Evolutionary conservation across 2,329 filamentous ascomycete species (phyloP), one percentile per base, ranked within the genome.

Genomic region (Xylaria sp.): DNA sequence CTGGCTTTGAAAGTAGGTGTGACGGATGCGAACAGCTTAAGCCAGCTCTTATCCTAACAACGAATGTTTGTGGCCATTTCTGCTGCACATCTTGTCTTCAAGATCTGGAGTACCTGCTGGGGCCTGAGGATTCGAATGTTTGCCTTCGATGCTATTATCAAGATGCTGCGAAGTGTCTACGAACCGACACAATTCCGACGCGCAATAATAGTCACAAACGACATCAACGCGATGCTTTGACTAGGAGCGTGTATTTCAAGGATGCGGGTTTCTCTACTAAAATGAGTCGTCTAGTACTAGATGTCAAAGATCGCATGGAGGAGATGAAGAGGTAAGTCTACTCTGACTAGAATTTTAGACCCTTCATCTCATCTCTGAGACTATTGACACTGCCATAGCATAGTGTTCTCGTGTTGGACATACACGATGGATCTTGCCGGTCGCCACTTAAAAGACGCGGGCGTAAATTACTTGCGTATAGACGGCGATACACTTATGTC

Each of bases 321-420:
- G 75, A 46, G 61, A 72, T 71, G 5, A 76, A 78, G 58, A 77
- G 75, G 76, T 73, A 71, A 45, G 59, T 69, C 41, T 59, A 50
- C 52, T 23, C 6, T 18, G 6, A 8, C 8, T 6, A 56, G 9
- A 23, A 45, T 13, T 12, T 25, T 36, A 15, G 10, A 30, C 18
- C 65, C 30, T n/a, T n/a, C n/a, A n/a, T n/a, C n/a, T 45, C 25
- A 65, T 52, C 10, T 76, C 72, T 15, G 78, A 77, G 57, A n/a
- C 34, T 61, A 18, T 58, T 62, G 20, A 65, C 28, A 30, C 23
- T 50, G 12, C 18, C 60, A 25, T 48, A 84, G 81, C 50, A 83
- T 84, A 36, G 78, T 84, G 50, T 85, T 84, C 45, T 83, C 82
- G 0, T 83, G 78, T 64, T 85, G 82, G 83, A 84, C 80, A 0